phyloP scores from a whole-genome alignment of 192 early-diverging fungal species.

The Linnemannia exigua region DNA sequence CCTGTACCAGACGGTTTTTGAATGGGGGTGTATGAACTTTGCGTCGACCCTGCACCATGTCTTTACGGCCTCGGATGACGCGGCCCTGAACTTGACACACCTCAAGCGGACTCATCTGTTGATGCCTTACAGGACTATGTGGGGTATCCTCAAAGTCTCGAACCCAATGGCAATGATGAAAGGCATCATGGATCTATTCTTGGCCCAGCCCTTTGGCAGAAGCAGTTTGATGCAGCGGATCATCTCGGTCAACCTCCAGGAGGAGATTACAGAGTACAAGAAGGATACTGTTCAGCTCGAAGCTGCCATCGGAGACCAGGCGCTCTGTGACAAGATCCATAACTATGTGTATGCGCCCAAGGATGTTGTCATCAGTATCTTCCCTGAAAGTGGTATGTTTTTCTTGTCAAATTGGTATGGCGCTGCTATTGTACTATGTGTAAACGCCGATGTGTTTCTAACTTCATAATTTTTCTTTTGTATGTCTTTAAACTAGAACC shows the following conservation, averaged over 20 bases:
- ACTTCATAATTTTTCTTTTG: not conserved
- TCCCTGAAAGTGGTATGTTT: conserved; percentile 24
- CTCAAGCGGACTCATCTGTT: conserved; percentile 68
- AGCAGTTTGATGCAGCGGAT: conserved; percentile 70
- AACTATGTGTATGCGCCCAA: conserved; percentile 59
- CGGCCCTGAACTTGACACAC: conserved; percentile 60
- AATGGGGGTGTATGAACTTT: conserved; percentile 72
- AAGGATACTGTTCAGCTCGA: conserved; percentile 61
- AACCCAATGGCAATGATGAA: conserved; percentile 71
- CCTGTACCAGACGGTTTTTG: conserved; percentile 59
- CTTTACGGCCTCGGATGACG: conserved; percentile 66
- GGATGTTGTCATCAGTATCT: conserved; percentile 25
- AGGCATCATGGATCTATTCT: conserved; percentile 67
- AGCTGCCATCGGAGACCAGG: conserved; percentile 38
- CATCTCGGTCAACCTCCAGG: conserved; percentile 65
- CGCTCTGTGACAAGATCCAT: conserved; percentile 63
- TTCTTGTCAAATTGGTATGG: not conserved
- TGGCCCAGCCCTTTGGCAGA: conserved; percentile 71
- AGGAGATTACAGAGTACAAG: conserved; percentile 63
- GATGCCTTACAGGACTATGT: conserved; percentile 67
- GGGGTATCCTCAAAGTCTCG: conserved; percentile 64
- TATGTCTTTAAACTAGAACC: not conserved
- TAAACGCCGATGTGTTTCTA: not conserved
- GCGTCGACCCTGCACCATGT: conserved; percentile 68
- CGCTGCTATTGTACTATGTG: not conserved